These are phyloP conservation scores for Heliamphora exappendiculata DNA, from an alignment of 148 eudicot species.

Conservation along the genomic window DNA sequence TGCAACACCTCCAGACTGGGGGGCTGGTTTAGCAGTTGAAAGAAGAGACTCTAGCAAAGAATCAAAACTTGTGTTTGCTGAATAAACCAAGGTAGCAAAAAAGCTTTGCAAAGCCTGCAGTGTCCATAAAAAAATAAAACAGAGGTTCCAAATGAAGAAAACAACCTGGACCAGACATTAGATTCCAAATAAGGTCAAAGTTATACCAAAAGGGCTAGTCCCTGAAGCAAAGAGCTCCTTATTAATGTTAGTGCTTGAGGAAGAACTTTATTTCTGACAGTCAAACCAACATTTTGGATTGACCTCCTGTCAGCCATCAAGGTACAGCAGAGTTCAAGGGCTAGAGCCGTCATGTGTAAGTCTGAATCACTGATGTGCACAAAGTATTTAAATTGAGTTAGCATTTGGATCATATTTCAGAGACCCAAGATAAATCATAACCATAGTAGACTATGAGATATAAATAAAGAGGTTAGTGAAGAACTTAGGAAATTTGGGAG, in stretches of 20 bases:
- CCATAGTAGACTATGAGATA: not conserved
- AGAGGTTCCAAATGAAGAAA: slow-evolving; percentile 3
- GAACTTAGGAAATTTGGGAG: not conserved
- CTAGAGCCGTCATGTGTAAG: slow-evolving; percentile 96
- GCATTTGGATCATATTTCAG: not conserved
- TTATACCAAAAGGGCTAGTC: slow-evolving; percentile 88
- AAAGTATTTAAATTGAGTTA: not conserved
- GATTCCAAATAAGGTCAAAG: slow-evolving; percentile 1
- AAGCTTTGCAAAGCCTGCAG: slow-evolving; percentile 83
- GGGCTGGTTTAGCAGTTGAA: slow-evolving; percentile 78
- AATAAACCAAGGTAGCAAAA: slow-evolving; percentile 75
- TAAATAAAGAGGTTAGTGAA: not conserved
- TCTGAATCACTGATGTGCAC: slow-evolving; percentile 69
- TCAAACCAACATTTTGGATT: slow-evolving; percentile 58
- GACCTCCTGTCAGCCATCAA: slow-evolving; percentile 87
- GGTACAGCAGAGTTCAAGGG: slow-evolving; percentile 91
- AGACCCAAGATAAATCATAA: not conserved
- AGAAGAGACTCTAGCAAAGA: slow-evolving; percentile 77
- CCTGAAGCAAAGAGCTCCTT: slow-evolving; percentile 91
- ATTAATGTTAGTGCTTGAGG: slow-evolving; percentile 86
- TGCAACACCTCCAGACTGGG: slow-evolving; percentile 83
- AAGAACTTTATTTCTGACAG: slow-evolving; percentile 90
- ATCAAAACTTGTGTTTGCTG: slow-evolving; percentile 93
- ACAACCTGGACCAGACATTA: slow-evolving; percentile 5
- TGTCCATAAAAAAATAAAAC: not conserved